A percentile compares a stretch with the other conserved stretches of the same genome.
phyloP scores from a whole-genome alignment of 1,284 basidiomycete genomes.

The Ustilago xerochloae region DNA sequence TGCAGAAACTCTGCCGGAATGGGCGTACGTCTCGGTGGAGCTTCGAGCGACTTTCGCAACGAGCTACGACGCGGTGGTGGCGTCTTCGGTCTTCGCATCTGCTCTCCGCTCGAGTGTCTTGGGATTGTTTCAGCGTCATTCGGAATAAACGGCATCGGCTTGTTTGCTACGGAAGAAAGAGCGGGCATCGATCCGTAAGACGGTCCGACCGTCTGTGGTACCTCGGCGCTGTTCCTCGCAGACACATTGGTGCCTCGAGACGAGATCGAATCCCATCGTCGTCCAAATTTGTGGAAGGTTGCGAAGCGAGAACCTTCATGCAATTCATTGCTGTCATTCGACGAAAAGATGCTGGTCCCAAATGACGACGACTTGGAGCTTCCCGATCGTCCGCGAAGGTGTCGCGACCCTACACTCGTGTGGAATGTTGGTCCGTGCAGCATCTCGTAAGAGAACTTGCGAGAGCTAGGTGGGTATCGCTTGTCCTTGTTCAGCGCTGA shows the following conservation, averaged over 20 bases:
- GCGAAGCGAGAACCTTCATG: conserved; percentile 26
- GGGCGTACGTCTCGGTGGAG: conserved; percentile 4
- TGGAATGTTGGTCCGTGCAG: conserved; percentile 21
- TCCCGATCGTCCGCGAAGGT: conserved; percentile 32
- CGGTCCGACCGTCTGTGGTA: background rate
- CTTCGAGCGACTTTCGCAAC: conserved; percentile 19
- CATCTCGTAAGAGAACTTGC: conserved; percentile 37
- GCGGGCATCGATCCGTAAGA: conserved; percentile 9
- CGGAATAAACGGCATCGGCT: conserved; percentile 7
- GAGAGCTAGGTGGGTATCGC: conserved; percentile 34
- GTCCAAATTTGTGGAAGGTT: conserved; percentile 18
- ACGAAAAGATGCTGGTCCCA: conserved; percentile 36
- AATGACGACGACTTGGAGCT: conserved; percentile 44
- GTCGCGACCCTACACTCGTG: conserved; percentile 24
- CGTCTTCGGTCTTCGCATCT: conserved; percentile 1
- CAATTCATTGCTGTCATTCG: conserved; percentile 17
- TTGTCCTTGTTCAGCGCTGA: conserved; percentile 19
- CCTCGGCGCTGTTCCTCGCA: conserved; percentile 30
- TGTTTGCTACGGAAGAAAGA: conserved; percentile 4
- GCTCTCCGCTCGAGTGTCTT: background rate
- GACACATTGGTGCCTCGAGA: conserved; percentile 37
- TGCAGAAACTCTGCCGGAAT: conserved; percentile 27
- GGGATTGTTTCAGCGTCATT: background rate
- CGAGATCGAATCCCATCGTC: conserved; percentile 49
- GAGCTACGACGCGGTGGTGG: conserved; percentile 43